Percentiles rank a stretch among this genome's conserved stretches.
These are phyloP conservation scores for Aciculosporium take DNA, from an alignment of 2,329 filamentous ascomycete genomes.

Conservation along the genomic window DNA sequence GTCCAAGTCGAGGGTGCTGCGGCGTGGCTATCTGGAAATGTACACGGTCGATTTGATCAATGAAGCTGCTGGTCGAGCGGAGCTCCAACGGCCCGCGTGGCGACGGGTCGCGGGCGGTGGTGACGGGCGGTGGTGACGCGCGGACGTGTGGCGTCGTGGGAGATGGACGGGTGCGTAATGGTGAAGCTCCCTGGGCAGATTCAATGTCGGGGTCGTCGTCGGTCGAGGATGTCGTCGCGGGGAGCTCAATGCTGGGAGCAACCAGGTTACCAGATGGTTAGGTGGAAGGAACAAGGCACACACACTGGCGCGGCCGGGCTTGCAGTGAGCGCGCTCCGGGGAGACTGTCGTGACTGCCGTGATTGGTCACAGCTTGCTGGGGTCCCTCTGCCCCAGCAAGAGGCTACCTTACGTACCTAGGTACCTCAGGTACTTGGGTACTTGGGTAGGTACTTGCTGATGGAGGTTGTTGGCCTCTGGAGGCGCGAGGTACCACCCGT, in stretches of 20 bases:
- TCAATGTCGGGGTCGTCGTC: background rate
- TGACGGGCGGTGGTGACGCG: no score
- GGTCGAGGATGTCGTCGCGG: conserved; percentile 1
- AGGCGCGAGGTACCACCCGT: no score
- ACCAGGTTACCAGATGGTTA: background rate
- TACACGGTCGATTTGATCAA: background rate
- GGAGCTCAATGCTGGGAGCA: background rate
- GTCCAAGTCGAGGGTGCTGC: background rate
- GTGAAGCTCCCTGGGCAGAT: background rate
- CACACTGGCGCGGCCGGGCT: conserved; percentile 13
- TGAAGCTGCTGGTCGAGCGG: background rate
- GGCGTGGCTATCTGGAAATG: background rate
- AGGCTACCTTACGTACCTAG: background rate
- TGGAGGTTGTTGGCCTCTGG: no score
- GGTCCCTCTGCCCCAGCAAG: no score
- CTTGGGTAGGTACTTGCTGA: no score
- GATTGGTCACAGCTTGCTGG: conserved; percentile 8
- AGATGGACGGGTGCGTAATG: conserved; percentile 2
- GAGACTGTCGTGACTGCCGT: no score
- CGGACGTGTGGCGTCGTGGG: conserved; percentile 1
- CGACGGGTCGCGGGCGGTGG: background rate
- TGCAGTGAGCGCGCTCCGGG: background rate
- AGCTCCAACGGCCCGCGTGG: background rate
- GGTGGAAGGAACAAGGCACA: no score
- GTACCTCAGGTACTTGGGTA: no score